phyloP scores from a whole-genome alignment of 129 eudicot genomes.

The Chrysanthemum seticuspe region DNA sequence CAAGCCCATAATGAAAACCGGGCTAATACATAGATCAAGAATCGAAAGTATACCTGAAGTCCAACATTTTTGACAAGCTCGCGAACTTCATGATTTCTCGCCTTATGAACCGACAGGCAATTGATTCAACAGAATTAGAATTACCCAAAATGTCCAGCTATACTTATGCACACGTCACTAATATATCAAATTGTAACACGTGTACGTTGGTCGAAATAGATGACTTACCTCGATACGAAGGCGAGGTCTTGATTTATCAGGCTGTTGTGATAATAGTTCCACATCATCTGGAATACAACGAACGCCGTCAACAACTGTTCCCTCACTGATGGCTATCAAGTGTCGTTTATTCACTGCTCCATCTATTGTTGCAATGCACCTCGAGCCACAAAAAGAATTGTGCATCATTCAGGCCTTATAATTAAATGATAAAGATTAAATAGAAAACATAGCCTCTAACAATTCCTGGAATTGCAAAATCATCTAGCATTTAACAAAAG shows the following conservation, averaged over 20 bases:
- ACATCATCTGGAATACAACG: conserved; percentile 83
- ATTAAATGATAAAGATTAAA: too few relatives aligned
- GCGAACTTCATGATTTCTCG: too few relatives aligned
- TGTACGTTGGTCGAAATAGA: conserved; percentile 1
- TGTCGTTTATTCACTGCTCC: conserved; percentile 71
- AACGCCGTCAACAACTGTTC: conserved; percentile 72
- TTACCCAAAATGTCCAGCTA: too few relatives aligned
- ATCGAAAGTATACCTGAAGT: too few relatives aligned
- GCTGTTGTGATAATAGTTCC: conserved; percentile 77
- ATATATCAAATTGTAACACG: too few relatives aligned
- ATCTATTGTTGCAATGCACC: conserved; percentile 84
- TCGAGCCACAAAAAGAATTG: conserved; percentile 32
- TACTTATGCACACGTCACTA: too few relatives aligned
- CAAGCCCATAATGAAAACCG: too few relatives aligned
- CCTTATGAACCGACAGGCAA: too few relatives aligned
- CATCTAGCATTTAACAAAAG: too few relatives aligned
- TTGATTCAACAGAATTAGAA: too few relatives aligned
- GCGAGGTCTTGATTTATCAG: conserved; percentile 68
- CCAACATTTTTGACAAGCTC: too few relatives aligned
- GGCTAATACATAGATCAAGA: too few relatives aligned
- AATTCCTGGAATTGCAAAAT: background rate
- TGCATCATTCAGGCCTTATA: conserved; percentile 14
- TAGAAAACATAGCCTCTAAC: background rate
- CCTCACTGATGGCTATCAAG: conserved; percentile 67
- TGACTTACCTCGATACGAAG: conserved; percentile 80